phyloP scores from a whole-genome alignment of 2,329 filamentous ascomycete genomes.

The Pyrenophora tritici-repentis region DNA sequence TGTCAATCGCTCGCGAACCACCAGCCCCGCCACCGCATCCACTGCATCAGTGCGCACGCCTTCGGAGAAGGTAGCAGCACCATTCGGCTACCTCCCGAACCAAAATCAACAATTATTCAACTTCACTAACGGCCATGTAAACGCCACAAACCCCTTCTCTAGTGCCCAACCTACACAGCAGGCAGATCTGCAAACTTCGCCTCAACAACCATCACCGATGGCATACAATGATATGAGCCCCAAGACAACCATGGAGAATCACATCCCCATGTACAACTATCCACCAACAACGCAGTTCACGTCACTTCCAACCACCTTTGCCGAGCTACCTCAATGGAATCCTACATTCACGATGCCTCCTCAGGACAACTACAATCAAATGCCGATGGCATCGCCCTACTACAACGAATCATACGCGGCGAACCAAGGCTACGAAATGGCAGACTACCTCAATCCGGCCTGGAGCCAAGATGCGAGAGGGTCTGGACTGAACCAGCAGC shows the following conservation, averaged over 20 bases:
- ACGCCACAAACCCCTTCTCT: constrained; percentile 21
- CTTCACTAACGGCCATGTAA: constrained; percentile 29
- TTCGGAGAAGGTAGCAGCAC: constrained; percentile 37
- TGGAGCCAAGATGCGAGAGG: constrained; percentile 56
- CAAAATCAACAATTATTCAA: constrained; percentile 38
- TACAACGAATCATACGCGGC: constrained; percentile 45
- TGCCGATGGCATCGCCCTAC: constrained; percentile 31
- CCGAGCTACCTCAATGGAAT: constrained; percentile 45
- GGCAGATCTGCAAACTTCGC: constrained; percentile 31
- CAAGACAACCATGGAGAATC: constrained; percentile 36
- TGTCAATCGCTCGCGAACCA: constrained; percentile 52
- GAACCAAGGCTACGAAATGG: constrained; percentile 43
- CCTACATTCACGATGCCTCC: constrained; percentile 44
- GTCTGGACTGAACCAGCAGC: constrained; percentile 70
- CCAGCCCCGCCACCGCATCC: constrained; percentile 51
- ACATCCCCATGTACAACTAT: constrained; percentile 37
- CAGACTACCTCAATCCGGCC: constrained; percentile 59
- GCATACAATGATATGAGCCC: constrained; percentile 37
- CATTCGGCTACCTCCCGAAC: constrained; percentile 47
- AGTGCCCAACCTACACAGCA: constrained; percentile 28
- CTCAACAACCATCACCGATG: constrained; percentile 30
- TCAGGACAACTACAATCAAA: constrained; percentile 33
- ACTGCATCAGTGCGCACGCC: constrained; percentile 47
- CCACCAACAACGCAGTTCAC: constrained; percentile 38
- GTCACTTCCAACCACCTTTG: constrained; percentile 43